phyloP scores from a whole-genome alignment of 805 yeast genomes.

The Myxozyma vanderwaltii region DNA sequence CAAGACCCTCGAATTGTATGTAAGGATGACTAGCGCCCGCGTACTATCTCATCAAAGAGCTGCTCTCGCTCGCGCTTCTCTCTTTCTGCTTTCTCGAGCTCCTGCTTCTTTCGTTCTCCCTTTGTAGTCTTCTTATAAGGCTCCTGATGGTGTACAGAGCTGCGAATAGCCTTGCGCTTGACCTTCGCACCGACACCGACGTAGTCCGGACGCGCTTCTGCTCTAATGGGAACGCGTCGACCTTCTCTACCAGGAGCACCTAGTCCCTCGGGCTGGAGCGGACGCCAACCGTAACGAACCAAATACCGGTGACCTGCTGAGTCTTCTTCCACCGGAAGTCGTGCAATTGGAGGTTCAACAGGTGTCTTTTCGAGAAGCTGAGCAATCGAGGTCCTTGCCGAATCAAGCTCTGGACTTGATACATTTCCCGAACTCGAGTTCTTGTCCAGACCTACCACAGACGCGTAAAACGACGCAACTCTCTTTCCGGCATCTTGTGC shows the following conservation, averaged over 20 bases:
- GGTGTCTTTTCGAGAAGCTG: slow-evolving; percentile 20
- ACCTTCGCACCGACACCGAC: slow-evolving; percentile 25
- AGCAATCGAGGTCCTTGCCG: slow-evolving; percentile 15
- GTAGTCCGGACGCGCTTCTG: slow-evolving; percentile 15
- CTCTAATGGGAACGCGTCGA: slow-evolving; percentile 22
- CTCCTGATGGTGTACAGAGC: background rate
- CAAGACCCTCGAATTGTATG: background rate
- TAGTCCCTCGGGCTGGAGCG: slow-evolving; percentile 26
- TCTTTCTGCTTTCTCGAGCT: background rate
- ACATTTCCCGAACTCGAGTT: background rate
- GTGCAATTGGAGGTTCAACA: slow-evolving; percentile 21
- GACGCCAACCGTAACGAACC: slow-evolving; percentile 32
- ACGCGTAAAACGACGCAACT: slow-evolving; percentile 17
- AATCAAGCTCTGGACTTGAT: background rate
- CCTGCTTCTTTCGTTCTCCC: background rate
- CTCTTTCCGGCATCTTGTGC: background rate
- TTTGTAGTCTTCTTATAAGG: background rate
- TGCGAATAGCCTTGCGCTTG: background rate
- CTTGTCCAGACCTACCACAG: slow-evolving; percentile 20
- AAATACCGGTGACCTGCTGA: slow-evolving; percentile 26
- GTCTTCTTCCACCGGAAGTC: slow-evolving; percentile 21
- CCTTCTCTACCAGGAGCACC: slow-evolving; percentile 30
- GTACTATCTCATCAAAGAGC: slow-evolving; percentile 17
- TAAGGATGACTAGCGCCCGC: background rate
- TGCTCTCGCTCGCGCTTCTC: slow-evolving; percentile 16